A percentile compares a stretch with the other conserved stretches of the same genome.
Conservation (phyloP, 208 protist species). For the Zelonia costaricensis region DNA sequence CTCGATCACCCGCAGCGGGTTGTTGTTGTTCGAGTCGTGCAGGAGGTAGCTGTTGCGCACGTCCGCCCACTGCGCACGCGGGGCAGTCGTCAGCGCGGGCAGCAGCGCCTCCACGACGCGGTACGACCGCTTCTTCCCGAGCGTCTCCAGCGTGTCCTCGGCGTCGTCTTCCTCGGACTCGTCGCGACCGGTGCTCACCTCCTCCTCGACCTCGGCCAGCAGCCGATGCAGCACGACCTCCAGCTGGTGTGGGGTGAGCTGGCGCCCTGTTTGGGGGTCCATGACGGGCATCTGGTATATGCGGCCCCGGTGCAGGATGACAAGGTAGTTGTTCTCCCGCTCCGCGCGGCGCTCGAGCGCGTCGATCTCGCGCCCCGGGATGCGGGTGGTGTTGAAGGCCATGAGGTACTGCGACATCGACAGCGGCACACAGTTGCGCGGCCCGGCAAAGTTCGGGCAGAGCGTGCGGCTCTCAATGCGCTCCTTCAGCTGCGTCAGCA, state of each 20-base stretch:
- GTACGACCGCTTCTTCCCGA: conserved; percentile 45
- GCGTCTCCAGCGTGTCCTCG: conserved; percentile 42
- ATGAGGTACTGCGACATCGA: conserved; percentile 87
- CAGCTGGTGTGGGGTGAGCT: conserved; percentile 63
- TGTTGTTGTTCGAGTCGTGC: conserved; percentile 70
- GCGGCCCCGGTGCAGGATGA: conserved; percentile 69
- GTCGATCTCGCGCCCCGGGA: conserved; percentile 85
- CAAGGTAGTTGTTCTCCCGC: conserved; percentile 60
- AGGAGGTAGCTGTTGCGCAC: conserved; percentile 64
- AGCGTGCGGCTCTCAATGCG: conserved; percentile 65
- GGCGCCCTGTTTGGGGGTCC: conserved; percentile 43
- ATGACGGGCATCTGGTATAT: conserved; percentile 66
- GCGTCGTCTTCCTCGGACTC: conserved; percentile 58
- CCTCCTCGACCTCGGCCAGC: conserved; percentile 40
- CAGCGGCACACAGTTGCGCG: conserved; percentile 57
- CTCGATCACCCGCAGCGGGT: conserved; percentile 65
- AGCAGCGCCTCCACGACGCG: conserved; percentile 56
- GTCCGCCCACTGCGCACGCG: conserved; percentile 75
- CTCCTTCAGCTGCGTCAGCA: conserved; percentile 65
- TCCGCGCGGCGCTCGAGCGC: conserved; percentile 49
- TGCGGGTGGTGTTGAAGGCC: conserved; percentile 82
- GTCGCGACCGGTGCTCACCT: conserved; percentile 50
- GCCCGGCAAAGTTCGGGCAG: conserved; percentile 52
- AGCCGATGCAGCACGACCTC: conserved; percentile 50
- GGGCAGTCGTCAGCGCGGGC: conserved; percentile 65